Percentiles rank a stretch among this genome's conserved stretches.
Conservation (phyloP, 306 rosid genomes). For the Phaseolus lunatus region DNA sequence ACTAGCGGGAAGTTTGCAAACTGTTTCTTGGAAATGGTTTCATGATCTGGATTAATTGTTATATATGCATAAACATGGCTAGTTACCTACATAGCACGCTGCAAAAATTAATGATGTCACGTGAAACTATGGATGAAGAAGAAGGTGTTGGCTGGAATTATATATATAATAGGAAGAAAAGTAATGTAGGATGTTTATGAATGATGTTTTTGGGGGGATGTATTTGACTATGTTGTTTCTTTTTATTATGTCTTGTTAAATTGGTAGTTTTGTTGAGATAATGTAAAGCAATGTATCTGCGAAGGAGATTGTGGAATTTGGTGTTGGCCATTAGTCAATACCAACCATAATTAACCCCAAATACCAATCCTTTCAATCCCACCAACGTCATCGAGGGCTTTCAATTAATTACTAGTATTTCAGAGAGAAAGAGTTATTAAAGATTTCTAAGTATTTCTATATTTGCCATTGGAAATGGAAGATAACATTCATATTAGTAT, state of each 20-base stretch:
- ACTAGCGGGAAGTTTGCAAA: neutral
- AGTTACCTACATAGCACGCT: neutral
- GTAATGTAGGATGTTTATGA: constrained; percentile 18
- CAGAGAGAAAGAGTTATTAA: neutral
- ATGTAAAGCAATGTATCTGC: constrained; percentile 9
- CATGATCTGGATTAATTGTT: neutral
- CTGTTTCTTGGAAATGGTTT: constrained; percentile 8
- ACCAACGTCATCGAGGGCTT: constrained; percentile 2
- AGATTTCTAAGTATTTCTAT: neutral
- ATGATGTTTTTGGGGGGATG: constrained; percentile 39
- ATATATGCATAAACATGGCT: neutral
- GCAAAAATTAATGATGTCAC: constrained; percentile 18
- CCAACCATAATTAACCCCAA: constrained; percentile 37
- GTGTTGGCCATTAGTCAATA: constrained; percentile 29
- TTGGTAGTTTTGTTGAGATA: constrained; percentile 13
- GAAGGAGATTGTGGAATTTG: constrained; percentile 40
- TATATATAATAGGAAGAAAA: neutral
- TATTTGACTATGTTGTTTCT: constrained; percentile 6
- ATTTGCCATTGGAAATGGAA: neutral
- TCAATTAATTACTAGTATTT: neutral
- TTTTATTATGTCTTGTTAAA: constrained; percentile 41
- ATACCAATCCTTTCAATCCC: neutral
- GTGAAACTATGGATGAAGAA: constrained; percentile 1
- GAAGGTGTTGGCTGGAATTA: constrained; percentile 1
- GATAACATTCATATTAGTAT: constrained; percentile 1